Conservation (phyloP, 2,329 filamentous ascomycete genomes). For the Orbilia javanica region DNA sequence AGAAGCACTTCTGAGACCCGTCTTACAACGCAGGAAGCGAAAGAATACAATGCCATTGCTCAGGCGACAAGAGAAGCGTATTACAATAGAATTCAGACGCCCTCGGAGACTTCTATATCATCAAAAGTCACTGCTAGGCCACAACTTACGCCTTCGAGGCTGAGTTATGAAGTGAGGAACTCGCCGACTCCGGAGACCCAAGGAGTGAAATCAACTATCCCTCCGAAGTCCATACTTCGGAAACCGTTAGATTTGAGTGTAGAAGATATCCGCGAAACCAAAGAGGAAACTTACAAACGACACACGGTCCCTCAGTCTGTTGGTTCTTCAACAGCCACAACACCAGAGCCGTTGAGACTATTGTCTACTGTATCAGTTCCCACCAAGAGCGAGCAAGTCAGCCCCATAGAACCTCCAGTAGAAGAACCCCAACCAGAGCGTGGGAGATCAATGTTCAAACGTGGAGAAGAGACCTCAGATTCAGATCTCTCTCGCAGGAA, state of each 20-base stretch:
- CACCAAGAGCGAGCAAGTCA: constrained; percentile 36
- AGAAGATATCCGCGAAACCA: constrained; percentile 26
- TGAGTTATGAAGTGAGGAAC: constrained; percentile 49
- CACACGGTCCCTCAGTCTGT: constrained; percentile 22
- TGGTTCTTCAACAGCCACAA: constrained; percentile 15
- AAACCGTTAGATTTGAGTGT: constrained; percentile 35
- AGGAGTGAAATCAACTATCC: constrained; percentile 18
- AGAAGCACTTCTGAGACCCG: constrained; percentile 36
- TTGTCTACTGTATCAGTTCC: constrained; percentile 15
- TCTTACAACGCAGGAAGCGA: constrained; percentile 55
- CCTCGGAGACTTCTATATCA: constrained; percentile 30
- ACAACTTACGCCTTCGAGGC: constrained; percentile 45
- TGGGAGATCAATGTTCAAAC: constrained; percentile 49
- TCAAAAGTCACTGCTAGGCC: constrained; percentile 28
- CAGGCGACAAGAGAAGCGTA: constrained; percentile 53
- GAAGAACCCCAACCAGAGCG: constrained; percentile 43
- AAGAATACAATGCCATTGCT: constrained; percentile 58
- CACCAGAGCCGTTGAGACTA: constrained; percentile 30
- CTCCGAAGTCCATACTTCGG: constrained; percentile 54
- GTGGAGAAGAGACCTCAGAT: constrained; percentile 31
- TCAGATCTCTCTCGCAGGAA: constrained; percentile 17
- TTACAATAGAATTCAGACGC: constrained; percentile 36
- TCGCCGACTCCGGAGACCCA: constrained; percentile 43
- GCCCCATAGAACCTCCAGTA: constrained; percentile 17
- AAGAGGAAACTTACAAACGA: constrained; percentile 17